Evolutionary conservation across 1,139 yeast genomes (phyloP).

Genomic region (Diutina siamensis): DNA sequence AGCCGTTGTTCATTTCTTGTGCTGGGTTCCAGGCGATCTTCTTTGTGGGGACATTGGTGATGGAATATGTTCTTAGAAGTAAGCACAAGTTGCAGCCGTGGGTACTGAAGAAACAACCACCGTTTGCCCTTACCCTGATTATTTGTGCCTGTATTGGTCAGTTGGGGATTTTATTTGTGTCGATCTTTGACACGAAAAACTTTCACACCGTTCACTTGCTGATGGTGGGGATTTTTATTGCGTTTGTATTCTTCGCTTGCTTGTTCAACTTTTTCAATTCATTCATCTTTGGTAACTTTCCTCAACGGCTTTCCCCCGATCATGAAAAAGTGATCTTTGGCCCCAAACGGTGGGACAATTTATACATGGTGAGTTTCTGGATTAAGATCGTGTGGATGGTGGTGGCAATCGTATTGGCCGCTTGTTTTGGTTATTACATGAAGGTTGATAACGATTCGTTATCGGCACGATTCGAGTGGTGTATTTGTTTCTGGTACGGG

Average conservation of each 20-base stretch:
- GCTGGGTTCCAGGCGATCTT: slow-evolving; percentile 70
- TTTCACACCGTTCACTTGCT: slow-evolving; percentile 52
- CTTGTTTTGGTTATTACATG: slow-evolving; percentile 49
- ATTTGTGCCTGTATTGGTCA: slow-evolving; percentile 55
- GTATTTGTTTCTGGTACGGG: slow-evolving; percentile 74
- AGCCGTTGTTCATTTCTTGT: slow-evolving; percentile 76
- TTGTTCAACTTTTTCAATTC: slow-evolving; percentile 50
- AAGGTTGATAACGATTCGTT: slow-evolving; percentile 23
- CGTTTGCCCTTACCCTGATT: slow-evolving; percentile 40
- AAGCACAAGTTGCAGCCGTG: slow-evolving; percentile 44
- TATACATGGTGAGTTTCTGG: slow-evolving; percentile 39
- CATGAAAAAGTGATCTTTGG: slow-evolving; percentile 34
- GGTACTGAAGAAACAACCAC: slow-evolving; percentile 34
- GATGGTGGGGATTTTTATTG: slow-evolving; percentile 67
- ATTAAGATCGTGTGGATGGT: slow-evolving; percentile 55
- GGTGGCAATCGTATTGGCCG: slow-evolving; percentile 60
- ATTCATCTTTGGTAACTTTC: slow-evolving; percentile 47
- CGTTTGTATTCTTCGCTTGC: slow-evolving; percentile 55
- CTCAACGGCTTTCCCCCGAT: slow-evolving; percentile 27
- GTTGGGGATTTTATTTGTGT: slow-evolving; percentile 61
- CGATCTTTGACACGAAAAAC: slow-evolving; percentile 58
- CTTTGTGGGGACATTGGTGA: slow-evolving; percentile 52
- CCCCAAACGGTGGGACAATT: slow-evolving; percentile 22
- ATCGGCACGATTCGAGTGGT: slow-evolving; percentile 71
- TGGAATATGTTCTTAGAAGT: slow-evolving; percentile 46